phyloP scores from a whole-genome alignment of 2,329 filamentous ascomycete species.

The Colletotrichum lindemuthianum region DNA sequence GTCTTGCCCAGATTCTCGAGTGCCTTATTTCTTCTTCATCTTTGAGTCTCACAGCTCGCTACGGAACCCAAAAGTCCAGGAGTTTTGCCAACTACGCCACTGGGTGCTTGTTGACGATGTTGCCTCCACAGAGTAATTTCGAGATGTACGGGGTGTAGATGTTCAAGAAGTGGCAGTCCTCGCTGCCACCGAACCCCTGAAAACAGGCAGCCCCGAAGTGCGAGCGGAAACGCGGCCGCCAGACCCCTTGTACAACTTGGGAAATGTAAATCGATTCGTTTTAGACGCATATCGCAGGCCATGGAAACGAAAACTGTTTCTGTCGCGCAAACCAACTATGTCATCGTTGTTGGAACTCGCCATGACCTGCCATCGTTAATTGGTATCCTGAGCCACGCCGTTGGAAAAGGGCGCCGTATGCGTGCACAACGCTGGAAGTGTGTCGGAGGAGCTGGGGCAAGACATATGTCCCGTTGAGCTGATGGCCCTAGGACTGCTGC shows the following conservation, averaged over 20 bases:
- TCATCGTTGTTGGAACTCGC: slow-evolving; percentile 51
- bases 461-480: slow-evolving; percentile 41
- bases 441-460: slow-evolving; percentile 23
- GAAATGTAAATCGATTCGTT: slow-evolving; percentile 52
- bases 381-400: slow-evolving; percentile 43
- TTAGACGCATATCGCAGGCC: slow-evolving; percentile 53
- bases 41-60: neutral
- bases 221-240: slow-evolving; percentile 42
- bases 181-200: slow-evolving; percentile 46
- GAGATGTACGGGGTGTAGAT: slow-evolving; percentile 53
- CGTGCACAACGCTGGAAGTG: slow-evolving; percentile 52
- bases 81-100: no score
- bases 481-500: slow-evolving; percentile 40
- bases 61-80: neutral
- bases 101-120: no score
- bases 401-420: slow-evolving; percentile 55
- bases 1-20: neutral
- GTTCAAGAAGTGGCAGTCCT: slow-evolving; percentile 58
- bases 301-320: slow-evolving; percentile 59
- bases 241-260: slow-evolving; percentile 45
- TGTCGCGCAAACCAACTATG: slow-evolving; percentile 54
- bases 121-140: no score
- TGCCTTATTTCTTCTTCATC: neutral
- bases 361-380: slow-evolving; percentile 48
- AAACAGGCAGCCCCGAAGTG: slow-evolving; percentile 47